phyloP scores from a whole-genome alignment of 1,139 yeast genomes.

The Saccharomyces hybrid region DNA sequence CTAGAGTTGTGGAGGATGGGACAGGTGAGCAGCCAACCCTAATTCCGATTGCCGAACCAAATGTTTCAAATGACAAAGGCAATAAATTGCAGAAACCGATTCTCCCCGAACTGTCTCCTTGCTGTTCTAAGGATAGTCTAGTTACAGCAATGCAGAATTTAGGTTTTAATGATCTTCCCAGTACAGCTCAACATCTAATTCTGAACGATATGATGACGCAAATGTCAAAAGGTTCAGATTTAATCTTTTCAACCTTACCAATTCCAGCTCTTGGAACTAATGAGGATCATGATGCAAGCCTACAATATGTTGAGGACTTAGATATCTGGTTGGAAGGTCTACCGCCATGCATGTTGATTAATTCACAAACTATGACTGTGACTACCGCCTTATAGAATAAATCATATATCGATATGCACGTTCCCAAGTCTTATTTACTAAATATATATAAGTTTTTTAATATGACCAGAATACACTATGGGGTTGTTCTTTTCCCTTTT shows the following conservation, averaged over 20 bases:
- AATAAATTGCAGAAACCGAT: slow-evolving; percentile 12
- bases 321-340: slow-evolving; percentile 74
- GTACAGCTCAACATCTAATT: slow-evolving; percentile 83
- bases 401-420: neutral
- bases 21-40: slow-evolving; percentile 54
- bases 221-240: slow-evolving; percentile 53
- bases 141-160: slow-evolving; percentile 36
- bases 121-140: slow-evolving; percentile 24
- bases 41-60: slow-evolving; percentile 39
- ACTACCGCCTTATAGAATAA: slow-evolving; percentile 64
- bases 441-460: neutral
- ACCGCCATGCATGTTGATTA: slow-evolving; percentile 74
- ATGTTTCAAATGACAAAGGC: neutral
- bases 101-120: slow-evolving; percentile 23
- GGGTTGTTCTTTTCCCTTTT: neutral
- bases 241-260: slow-evolving; percentile 83
- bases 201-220: slow-evolving; percentile 75
- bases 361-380: slow-evolving; percentile 91
- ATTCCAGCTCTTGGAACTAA: slow-evolving; percentile 82
- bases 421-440: neutral
- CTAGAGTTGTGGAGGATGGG: slow-evolving; percentile 63
- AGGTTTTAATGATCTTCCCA: slow-evolving; percentile 79
- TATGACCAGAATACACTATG: neutral
- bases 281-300: slow-evolving; percentile 54
- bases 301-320: slow-evolving; percentile 67